Base-by-base conservation (phyloP, 2,329 filamentous ascomycete species). In the Phialemonium atrogriseum region DNA sequence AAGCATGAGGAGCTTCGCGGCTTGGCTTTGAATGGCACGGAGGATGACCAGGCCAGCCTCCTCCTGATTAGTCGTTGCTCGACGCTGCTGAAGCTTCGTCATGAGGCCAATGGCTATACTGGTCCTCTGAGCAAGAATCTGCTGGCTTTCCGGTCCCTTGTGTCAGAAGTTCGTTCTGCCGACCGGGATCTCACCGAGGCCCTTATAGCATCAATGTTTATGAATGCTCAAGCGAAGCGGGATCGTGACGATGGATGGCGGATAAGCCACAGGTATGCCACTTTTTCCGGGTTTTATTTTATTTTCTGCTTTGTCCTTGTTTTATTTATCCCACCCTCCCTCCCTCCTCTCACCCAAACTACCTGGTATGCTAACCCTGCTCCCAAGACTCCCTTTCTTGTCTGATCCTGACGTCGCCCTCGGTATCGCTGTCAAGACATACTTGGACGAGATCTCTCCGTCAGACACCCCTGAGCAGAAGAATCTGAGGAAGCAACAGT, bases 91-190 rank as follows among this genome's bases (percentile, higher is more conserved):
- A 85, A 83, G 49, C 68, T 96, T 39, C 76, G 79, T 19, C 91
- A 98, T 54, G 74, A 84, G 45, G 70, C 73, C 4, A 88, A 89
- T 45, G 91, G 91, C 18, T 98, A 95, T 58, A 95, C 89, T 2
- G 91, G 91, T 1, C 89, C 91, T 2, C 70, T 98, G 2, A 94
- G 87, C 65, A 81, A 91, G 56, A 87, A 89, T 44, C 68, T 95
- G 32, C 69, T 98, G 24, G 80, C 78, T 16, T 98, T 88, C 64
- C 83, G 86, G 38, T 88, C 86, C 2, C 68, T 96, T 36, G 78
- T 86, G 24, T 80, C 80, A 3, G 77, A 84, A 24, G 79, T 95
- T 15, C 81, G 88, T 23, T 76, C 81, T 41, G 77, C 79, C 20
- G 69, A 94, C 41, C 77, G 91, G 28, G 87, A 94, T 52, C 61